Percentiles rank a stretch among this genome's conserved stretches.
phyloP scores from a whole-genome alignment of 768 basidiomycete species.

The Leucocoprinus sp. region DNA sequence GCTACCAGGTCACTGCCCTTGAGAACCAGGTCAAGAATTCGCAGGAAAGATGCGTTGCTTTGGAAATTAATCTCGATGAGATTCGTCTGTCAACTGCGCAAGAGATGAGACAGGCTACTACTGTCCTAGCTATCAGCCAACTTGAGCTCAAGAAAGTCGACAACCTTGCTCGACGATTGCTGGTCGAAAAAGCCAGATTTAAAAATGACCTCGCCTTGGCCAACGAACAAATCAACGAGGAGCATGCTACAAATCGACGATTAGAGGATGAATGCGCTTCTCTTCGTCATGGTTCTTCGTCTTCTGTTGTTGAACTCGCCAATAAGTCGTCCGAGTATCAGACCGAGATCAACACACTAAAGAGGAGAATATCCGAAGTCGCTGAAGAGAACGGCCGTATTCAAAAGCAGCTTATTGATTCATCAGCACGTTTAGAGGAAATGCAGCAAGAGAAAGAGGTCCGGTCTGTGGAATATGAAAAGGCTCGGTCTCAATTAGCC shows the following conservation, averaged over 20 bases:
- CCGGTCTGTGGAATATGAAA: background rate
- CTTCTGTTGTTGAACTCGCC: conserved; percentile 13
- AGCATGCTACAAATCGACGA: background rate
- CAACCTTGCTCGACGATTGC: background rate
- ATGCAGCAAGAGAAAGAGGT: conserved; percentile 6
- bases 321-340: conserved; percentile 12
- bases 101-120: background rate
- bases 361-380: conserved; percentile 8
- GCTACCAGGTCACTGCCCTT: background rate
- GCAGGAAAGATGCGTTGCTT: background rate
- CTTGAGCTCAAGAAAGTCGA: conserved; percentile 9
- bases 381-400: background rate
- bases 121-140: conserved; percentile 5
- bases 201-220: background rate
- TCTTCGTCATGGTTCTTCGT: conserved; percentile 13
- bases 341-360: conserved; percentile 17
- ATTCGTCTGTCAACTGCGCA: background rate
- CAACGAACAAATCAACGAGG: background rate
- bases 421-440: conserved; percentile 3
- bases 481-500: background rate
- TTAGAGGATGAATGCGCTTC: background rate
- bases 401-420: conserved; percentile 1
- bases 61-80: conserved; percentile 4
- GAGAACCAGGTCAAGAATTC: background rate
- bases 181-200: conserved; percentile 2